Evolutionary conservation across 441 rosid genomes (phyloP).

Genomic region (Gossypium schwendimanii): DNA sequence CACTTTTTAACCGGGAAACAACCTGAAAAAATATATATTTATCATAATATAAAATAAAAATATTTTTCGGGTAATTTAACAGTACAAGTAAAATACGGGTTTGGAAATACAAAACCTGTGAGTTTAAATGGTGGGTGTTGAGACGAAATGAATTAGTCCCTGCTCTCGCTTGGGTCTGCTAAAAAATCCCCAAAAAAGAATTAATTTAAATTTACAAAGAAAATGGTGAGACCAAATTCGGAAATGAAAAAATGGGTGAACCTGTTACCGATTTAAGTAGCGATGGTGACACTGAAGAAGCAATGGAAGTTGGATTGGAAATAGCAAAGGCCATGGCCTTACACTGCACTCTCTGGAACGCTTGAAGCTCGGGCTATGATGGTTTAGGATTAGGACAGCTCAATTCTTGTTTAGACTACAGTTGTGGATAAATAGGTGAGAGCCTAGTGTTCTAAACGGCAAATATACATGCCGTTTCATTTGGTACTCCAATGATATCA

Average conservation of each 20-base stretch:
- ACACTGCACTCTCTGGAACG: background rate
- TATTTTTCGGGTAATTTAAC: background rate
- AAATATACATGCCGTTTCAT: background rate
- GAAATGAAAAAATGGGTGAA: background rate
- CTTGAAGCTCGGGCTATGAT: background rate
- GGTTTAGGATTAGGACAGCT: background rate
- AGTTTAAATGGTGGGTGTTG: constrained; percentile 2
- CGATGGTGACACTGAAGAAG: constrained; percentile 25
- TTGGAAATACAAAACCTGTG: constrained; percentile 30
- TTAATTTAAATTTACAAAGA: background rate
- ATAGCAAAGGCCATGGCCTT: constrained; percentile 25
- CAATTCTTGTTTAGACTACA: too few species aligned
- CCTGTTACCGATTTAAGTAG: constrained; percentile 9
- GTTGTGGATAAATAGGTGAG: background rate
- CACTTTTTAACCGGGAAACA: constrained; percentile 29
- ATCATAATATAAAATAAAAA: background rate
- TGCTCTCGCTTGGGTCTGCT: constrained; percentile 15
- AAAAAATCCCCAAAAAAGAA: background rate
- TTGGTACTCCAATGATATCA: background rate
- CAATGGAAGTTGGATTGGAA: constrained; percentile 16
- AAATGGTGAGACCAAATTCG: background rate
- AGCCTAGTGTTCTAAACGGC: background rate
- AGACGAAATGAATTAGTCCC: constrained; percentile 12
- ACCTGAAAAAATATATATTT: constrained; percentile 24
- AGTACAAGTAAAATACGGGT: background rate